phyloP scores from a whole-genome alignment of 192 early-diverging fungal species.

The Diversispora eburnea region DNA sequence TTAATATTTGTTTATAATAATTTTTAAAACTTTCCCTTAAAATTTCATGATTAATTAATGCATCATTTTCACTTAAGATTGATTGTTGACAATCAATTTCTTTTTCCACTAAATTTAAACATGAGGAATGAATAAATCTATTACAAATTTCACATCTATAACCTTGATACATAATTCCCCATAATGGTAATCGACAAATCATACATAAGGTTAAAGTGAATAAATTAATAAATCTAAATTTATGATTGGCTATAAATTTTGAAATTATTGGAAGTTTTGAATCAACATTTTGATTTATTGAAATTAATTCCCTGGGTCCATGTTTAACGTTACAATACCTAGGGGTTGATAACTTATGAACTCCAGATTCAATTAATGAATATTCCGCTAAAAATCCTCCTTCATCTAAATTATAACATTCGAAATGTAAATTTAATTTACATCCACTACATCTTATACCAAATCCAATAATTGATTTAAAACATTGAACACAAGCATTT shows the following conservation, averaged over 20 bases:
- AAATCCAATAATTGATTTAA: constrained; percentile 41
- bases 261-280: constrained; percentile 9
- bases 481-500: constrained; percentile 34
- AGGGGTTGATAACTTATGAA: constrained; percentile 43
- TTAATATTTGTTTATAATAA: constrained; percentile 32
- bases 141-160: constrained; percentile 51
- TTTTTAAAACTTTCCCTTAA: constrained; percentile 37
- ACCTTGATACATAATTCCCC: constrained; percentile 54
- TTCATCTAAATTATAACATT: constrained; percentile 43
- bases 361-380: constrained; percentile 35
- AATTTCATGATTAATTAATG: constrained; percentile 34
- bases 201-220: constrained; percentile 52
- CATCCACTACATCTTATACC: constrained; percentile 54
- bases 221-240: constrained; percentile 50
- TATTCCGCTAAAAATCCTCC: constrained; percentile 31
- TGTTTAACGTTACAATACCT: constrained; percentile 40
- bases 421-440: constrained; percentile 45
- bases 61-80: constrained; percentile 33
- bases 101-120: constrained; percentile 27
- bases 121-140: constrained; percentile 47
- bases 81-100: not conserved
- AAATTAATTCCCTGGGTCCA: constrained; percentile 25
- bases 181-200: constrained; percentile 48
- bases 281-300: constrained; percentile 5
- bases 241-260: constrained; percentile 37